Base-by-base conservation (phyloP, 2,329 filamentous ascomycete species). In the Anisogramma anomala region DNA sequence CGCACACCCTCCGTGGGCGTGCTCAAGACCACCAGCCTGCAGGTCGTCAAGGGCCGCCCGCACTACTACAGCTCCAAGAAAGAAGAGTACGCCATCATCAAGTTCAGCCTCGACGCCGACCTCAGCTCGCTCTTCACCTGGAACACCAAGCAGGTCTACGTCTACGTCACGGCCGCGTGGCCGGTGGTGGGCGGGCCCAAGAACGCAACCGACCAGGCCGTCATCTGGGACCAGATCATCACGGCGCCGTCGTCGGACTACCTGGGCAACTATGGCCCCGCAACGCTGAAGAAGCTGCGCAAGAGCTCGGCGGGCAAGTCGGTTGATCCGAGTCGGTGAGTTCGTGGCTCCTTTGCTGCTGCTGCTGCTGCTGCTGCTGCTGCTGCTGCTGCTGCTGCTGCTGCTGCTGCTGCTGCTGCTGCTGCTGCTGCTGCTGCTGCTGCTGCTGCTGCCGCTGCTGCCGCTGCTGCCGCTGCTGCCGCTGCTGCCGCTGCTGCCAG, bases 81-180 rank as follows among this genome's bases (percentile, higher is more conserved):
- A 63, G 88, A 96, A 64, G 91, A 98, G 65, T 96, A 95, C 62
- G 91, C 89, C 52, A 79, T 91, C 58, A 82, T 98, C 58, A 82
- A 81, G 59, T 98, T 98, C 71, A 84, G 88, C 55, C 74, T 98
- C 45, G 83, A 94, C 56, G 83, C 88, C 39, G 89, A 98, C 65
- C 75, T 98, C 46, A 82, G 79, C 46, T 82, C 82, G 32, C 84
- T 98, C 53, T 96, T 96, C 74, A 94, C 84, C 57, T 98, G 89
- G 91, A 98, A 98, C 71, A 98, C 93, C 15, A 98, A 98, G 64
- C 85, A 96, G 65, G 68, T 98, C 55, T 98, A 96, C 65, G 79
- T 95, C 60, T 98, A 94, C 67, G 79, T 98, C 45, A 89, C 86
- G 41, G 89, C 89, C 41, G 80, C 79, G 53, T 82, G 77, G 77